A percentile compares a stretch with the other conserved stretches of the same genome.
phyloP scores from a whole-genome alignment of 208 protist genomes.

The Acanthamoeba royreba region DNA sequence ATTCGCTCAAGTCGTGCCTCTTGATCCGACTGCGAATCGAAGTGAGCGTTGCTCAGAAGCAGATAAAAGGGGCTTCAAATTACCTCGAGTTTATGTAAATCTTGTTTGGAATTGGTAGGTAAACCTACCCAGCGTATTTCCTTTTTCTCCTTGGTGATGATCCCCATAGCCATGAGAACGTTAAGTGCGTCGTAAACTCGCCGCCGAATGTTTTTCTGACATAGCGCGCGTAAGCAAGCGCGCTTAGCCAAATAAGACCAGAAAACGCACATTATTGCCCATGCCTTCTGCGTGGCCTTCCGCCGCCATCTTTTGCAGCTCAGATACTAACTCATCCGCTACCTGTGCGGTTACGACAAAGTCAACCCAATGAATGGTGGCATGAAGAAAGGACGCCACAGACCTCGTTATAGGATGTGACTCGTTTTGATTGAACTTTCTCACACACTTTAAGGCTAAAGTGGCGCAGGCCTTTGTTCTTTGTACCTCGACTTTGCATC shows the following conservation, averaged over 20 bases:
- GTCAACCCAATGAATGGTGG: background rate
- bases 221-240: background rate
- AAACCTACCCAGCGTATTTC: constrained; percentile 81
- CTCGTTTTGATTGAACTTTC: constrained; percentile 79
- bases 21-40: background rate
- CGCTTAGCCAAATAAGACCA: background rate
- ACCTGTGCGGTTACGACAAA: constrained; percentile 54
- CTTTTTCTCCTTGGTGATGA: constrained; percentile 86
- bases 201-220: constrained; percentile 84
- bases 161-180: constrained; percentile 84
- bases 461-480: constrained; percentile 78
- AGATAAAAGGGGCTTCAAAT: background rate
- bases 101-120: constrained; percentile 54
- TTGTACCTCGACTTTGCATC: background rate
- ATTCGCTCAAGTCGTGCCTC: background rate
- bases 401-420: constrained; percentile 81
- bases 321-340: constrained; percentile 78
- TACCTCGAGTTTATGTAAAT: constrained; percentile 64
- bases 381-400: background rate
- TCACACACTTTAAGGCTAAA: constrained; percentile 82
- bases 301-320: constrained; percentile 53
- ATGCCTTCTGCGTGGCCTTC: constrained; percentile 7
- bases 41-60: background rate
- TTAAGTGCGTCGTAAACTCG: constrained; percentile 88
- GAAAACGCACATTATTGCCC: constrained; percentile 34